phyloP scores from a whole-genome alignment of 1,284 basidiomycete genomes.

The Tremellales sp. region DNA sequence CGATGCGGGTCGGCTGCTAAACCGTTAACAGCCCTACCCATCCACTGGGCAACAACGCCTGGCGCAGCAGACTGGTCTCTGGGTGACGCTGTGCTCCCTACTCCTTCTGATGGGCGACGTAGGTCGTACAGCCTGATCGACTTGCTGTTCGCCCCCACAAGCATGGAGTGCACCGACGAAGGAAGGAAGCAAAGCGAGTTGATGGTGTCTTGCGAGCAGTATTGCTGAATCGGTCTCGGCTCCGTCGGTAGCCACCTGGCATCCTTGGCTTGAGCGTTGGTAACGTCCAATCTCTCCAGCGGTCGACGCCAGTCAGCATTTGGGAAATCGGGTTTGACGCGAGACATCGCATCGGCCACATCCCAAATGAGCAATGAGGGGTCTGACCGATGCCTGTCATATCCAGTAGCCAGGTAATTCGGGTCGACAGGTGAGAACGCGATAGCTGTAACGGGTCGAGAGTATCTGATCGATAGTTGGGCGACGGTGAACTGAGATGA shows the following conservation, averaged over 20 bases:
- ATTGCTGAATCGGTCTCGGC: slow-evolving; percentile 42
- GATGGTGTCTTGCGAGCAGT: slow-evolving; percentile 42
- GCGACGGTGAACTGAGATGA: slow-evolving; percentile 16
- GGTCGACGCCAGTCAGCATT: slow-evolving; percentile 19
- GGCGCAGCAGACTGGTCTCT: slow-evolving; percentile 5
- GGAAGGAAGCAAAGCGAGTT: slow-evolving; percentile 35
- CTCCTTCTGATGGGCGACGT: slow-evolving; percentile 20
- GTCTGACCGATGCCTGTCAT: slow-evolving; percentile 46
- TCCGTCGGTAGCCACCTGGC: slow-evolving; percentile 10
- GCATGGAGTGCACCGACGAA: slow-evolving; percentile 20
- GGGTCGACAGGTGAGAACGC: slow-evolving; percentile 40
- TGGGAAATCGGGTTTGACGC: slow-evolving; percentile 12
- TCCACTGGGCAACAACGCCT: slow-evolving; percentile 23
- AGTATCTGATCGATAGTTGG: slow-evolving; percentile 36
- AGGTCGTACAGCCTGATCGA: slow-evolving; percentile 40
- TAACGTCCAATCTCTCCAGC: slow-evolving; percentile 25
- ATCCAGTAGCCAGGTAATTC: slow-evolving; percentile 38
- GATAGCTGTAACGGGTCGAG: slow-evolving; percentile 38
- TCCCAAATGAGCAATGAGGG: slow-evolving; percentile 47
- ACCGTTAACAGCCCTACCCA: slow-evolving; percentile 35
- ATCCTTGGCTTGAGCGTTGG: slow-evolving; percentile 15
- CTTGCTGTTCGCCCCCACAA: slow-evolving; percentile 38
- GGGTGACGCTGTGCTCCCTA: background rate
- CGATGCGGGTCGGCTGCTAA: slow-evolving; percentile 28
- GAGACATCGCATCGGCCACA: slow-evolving; percentile 30